Conservation (phyloP, 108 stramenopile species). For the Nitzschia inconspicua region DNA sequence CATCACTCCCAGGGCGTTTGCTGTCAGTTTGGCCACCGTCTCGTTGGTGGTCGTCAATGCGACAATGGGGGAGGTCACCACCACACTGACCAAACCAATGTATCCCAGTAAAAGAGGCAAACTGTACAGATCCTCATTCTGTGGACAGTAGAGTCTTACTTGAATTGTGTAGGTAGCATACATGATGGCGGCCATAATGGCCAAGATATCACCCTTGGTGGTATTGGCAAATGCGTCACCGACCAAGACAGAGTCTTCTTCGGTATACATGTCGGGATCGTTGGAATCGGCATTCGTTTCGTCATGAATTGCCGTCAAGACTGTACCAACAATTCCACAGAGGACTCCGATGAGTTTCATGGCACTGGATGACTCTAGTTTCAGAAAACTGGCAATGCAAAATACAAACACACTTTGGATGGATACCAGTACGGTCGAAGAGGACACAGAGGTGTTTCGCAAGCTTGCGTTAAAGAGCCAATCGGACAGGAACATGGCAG, state of each 20-base stretch:
- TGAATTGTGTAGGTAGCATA: constrained; percentile 32
- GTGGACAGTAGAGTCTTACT: constrained; percentile 24
- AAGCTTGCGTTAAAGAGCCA: constrained; percentile 30
- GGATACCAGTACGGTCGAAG: constrained; percentile 20
- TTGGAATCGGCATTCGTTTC: constrained; percentile 7
- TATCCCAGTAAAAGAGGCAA: constrained; percentile 32
- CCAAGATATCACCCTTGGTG: constrained; percentile 19
- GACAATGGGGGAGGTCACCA: constrained; percentile 11
- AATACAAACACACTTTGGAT: constrained; percentile 22
- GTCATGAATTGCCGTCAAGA: constrained; percentile 27
- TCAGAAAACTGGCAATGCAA: constrained; percentile 17
- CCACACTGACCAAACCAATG: constrained; percentile 12
- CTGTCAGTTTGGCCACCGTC: constrained; percentile 14
- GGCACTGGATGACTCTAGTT: constrained; percentile 12
- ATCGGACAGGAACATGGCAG: constrained; percentile 27
- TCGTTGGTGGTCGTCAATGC: too few species aligned
- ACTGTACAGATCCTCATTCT: constrained; percentile 29
- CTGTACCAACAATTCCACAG: constrained; percentile 10
- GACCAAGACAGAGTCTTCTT: neutral
- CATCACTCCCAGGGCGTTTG: neutral
- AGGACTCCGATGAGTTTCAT: constrained; percentile 19
- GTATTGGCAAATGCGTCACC: neutral
- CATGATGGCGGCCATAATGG: constrained; percentile 17
- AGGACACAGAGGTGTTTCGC: constrained; percentile 19
- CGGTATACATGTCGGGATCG: neutral